Evolutionary conservation across 1,139 yeast genomes (phyloP).

Genomic region (Saccharomyces hybrid): DNA sequence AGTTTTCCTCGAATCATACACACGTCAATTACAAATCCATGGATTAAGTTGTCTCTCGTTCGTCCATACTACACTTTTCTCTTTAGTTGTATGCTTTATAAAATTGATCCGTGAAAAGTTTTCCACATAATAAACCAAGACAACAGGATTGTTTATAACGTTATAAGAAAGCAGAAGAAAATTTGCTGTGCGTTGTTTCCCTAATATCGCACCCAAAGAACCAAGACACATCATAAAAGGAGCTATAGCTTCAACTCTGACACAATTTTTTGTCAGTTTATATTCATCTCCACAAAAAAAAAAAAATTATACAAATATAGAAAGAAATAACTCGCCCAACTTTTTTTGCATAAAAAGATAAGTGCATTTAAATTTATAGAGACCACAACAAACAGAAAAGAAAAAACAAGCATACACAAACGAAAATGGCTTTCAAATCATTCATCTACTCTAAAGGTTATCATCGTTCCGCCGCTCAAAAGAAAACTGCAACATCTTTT

Average conservation of each 20-base stretch:
- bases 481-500: conserved; percentile 2
- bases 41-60: neutral
- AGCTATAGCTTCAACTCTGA: neutral
- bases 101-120: neutral
- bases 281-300: neutral
- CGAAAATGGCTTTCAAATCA: conserved; percentile 6
- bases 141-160: neutral
- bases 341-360: neutral
- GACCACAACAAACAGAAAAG: neutral
- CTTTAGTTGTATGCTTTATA: neutral
- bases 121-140: neutral
- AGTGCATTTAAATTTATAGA: neutral
- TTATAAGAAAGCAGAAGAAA: neutral
- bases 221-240: neutral
- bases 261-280: neutral
- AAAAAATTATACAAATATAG: neutral
- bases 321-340: neutral
- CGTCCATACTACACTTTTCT: neutral
- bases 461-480: conserved; percentile 1
- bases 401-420: neutral
- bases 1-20: neutral
- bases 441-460: conserved; percentile 5
- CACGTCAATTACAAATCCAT: neutral
- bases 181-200: neutral
- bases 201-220: neutral